Percentiles rank a stretch among this genome's conserved stretches.
Conservation (phyloP, 495 filamentous ascomycete species). For the Venustampulla echinocandica region DNA sequence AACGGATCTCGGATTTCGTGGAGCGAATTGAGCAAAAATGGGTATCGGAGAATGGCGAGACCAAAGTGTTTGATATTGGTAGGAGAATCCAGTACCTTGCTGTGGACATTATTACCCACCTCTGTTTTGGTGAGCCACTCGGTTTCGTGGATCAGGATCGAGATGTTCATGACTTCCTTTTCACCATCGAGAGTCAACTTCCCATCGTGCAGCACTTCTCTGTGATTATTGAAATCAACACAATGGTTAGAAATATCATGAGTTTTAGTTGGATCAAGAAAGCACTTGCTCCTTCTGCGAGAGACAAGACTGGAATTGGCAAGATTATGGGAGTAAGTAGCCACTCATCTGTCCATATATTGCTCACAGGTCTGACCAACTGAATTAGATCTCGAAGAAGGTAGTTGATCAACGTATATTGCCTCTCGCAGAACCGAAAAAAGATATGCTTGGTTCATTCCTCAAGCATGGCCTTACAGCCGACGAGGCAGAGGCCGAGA, state of each 20-base stretch:
- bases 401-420: constrained; percentile 28
- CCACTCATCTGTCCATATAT: not conserved
- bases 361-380: not conserved
- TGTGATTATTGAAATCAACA: not conserved
- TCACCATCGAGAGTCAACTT: not conserved
- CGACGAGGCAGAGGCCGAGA: constrained; percentile 31
- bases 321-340: constrained; percentile 34
- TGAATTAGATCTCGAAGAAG: constrained; percentile 21
- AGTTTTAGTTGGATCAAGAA: constrained; percentile 30
- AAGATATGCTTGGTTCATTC: constrained; percentile 33
- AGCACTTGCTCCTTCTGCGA: constrained; percentile 39
- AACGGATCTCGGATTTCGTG: constrained; percentile 24
- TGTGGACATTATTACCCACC: constrained; percentile 36
- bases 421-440: not conserved
- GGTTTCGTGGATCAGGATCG: constrained; percentile 31
- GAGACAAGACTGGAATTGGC: constrained; percentile 42
- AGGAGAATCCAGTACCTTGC: constrained; percentile 34
- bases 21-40: constrained; percentile 29
- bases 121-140: constrained; percentile 36
- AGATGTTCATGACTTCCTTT: constrained; percentile 31
- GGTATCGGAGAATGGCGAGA: constrained; percentile 2
- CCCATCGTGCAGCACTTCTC: not conserved
- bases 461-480: constrained; percentile 30
- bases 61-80: constrained; percentile 33
- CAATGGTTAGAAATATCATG: constrained; percentile 36